Evolutionary conservation across 2,329 filamentous ascomycete genomes (phyloP), one percentile per base, ranked within the genome.

Genomic region (Chrysoporthe puriensis): DNA sequence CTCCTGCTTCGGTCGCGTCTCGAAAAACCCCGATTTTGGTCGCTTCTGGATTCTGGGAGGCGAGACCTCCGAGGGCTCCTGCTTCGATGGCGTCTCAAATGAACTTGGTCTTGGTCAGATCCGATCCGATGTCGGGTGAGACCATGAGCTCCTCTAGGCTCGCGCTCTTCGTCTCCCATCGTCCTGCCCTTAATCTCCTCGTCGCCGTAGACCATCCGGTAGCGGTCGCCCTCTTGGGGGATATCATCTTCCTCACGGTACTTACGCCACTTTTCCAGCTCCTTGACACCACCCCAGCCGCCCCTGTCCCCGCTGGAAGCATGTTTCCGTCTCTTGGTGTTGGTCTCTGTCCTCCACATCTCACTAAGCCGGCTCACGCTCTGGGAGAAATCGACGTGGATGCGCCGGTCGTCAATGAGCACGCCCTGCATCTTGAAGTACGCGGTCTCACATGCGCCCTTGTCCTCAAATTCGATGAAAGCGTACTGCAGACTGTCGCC

Each of bases 401-500:
- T 99, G 54, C 96, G 90, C 72, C 97, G 92, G 74, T 99, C 96
- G 75, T 99, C 96, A 72, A 99, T 98, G 66, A 99, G 82, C 1
- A 98, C 95, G 2, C 91, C 93, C 78, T 99, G 94, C 96, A 99
- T 99, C 81, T 99, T 99, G 82, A 96, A 96, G 76, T 97, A 99
- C 2, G 96, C 96, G 63, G 92, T 89, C 80, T 99, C 96, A 77
- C 96, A 98, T 64, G 95, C 92, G 72, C 91, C 88, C 80, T 97
- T 96, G 66, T 96, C 91, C 68, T 95, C 92, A 74, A 95, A 99
- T 77, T 99, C 96, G 75, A 99, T 96, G 73, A 99, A 99, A 1
- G 96, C 94, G 76, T 99, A 99, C 77, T 99, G 96, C 61, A 99
- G 81, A 75, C 93, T 97, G 79, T 99, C 96, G 4, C 94, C 94